Evolutionary conservation across 2,329 filamentous ascomycete genomes (phyloP), one percentile per base, ranked within the genome.

Genomic region (Aspergillus calidoustus): DNA sequence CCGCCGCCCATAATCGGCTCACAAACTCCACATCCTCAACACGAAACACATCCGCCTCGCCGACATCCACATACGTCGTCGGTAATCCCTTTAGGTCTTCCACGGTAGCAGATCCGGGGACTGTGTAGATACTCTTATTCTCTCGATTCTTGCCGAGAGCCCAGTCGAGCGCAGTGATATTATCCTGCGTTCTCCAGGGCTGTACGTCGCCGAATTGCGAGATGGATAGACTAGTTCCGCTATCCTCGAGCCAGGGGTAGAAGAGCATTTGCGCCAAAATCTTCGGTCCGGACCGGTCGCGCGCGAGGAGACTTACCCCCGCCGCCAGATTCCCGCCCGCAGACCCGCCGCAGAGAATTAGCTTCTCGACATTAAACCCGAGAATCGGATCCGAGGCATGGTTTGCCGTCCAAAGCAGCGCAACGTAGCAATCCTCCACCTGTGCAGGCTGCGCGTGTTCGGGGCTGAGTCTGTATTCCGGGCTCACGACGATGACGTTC

Each of bases 401-500:
- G 2, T 79, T 76, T 49, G 83, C 81, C 30, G 90, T 79, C 71
- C 89, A 88, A n/a, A 88, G 71, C 8, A 90, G 73, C 0, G 87
- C 86, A 63, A 89, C 87, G 30, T 86, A 84, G 48, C 86, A 85
- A 70, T 91, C 89, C 66, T 91, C 87, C 0, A 90, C 82, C 0
- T 87, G 84, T 0, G 84, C 84, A 0, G 88, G 88, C 69, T 89
- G 90, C 0, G 87, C 87, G 65, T 84, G 80, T 68, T 85, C 84
- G 0, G 89, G 89, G 0, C 88, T 87, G 2, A 90, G 81, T n/a
- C 89, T 83, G 71, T 91, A 91, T 68, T 89, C 87, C 66, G 89
- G 86, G 1, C 84, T 86, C 63, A 90, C 83, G 58, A 89, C 82
- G 23, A 90, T 79, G 30, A 78, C 86, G 56, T 85, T 81, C 13